Evolutionary conservation across 352 stramenopile species (phyloP).

Genomic region (Phytophthora cryptogea): DNA sequence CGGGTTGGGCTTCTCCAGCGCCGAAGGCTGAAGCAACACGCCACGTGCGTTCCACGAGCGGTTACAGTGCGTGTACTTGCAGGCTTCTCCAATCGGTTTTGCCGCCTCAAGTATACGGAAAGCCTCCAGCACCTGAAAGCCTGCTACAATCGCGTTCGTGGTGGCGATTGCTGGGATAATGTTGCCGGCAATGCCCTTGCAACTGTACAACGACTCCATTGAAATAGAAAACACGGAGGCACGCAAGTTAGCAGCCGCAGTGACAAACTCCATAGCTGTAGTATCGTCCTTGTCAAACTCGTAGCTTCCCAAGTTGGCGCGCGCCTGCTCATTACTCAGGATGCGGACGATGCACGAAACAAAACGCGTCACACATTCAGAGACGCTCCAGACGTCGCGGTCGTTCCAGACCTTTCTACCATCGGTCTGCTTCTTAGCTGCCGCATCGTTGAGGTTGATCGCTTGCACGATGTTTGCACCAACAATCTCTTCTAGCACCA

Average conservation of each 20-base stretch:
- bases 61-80: conserved; percentile 96
- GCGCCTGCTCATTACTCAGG: conserved; percentile 55
- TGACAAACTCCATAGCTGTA: conserved; percentile 97
- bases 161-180: conserved; percentile 99
- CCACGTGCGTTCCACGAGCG: conserved; percentile 90
- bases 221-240: conserved; percentile 82
- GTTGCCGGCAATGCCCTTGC: conserved; percentile 99
- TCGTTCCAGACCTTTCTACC: conserved; percentile 70
- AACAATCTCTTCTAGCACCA: conserved; percentile 70
- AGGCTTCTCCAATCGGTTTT: conserved; percentile 70
- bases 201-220: conserved; percentile 87
- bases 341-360: conserved; percentile 65
- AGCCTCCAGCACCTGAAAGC: conserved; percentile 89
- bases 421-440: conserved; percentile 26
- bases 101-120: conserved; percentile 80
- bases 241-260: conserved; percentile 96
- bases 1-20: conserved; percentile 90
- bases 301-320: conserved; percentile 72
- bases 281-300: conserved; percentile 99
- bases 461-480: conserved; percentile 45
- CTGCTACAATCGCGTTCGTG: conserved; percentile 99
- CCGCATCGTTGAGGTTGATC: conserved; percentile 34
- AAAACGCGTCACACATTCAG: conserved; percentile 91
- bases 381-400: conserved; percentile 86
- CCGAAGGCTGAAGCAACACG: conserved; percentile 91